Base-by-base conservation (phyloP, 306 rosid genomes). In the Senna siamea region DNA sequence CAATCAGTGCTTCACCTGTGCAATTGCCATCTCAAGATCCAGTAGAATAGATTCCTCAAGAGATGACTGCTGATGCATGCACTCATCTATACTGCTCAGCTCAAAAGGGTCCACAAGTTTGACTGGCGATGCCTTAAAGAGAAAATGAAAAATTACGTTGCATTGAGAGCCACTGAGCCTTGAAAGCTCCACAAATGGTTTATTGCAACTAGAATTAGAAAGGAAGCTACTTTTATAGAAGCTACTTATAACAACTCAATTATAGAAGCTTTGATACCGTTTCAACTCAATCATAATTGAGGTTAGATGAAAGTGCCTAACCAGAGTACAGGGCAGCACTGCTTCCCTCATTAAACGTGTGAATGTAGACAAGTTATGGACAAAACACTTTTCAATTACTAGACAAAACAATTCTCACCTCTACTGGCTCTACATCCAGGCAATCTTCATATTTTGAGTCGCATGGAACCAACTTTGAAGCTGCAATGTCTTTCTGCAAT, bases 1-100 rank as follows among this genome's bases (percentile, higher is more conserved):
- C 17, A 12, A 37, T 68, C 26, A 54, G 7, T 37, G 6, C 12
- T 19, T 58, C 47, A 91, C 97, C 92, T 84, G 89, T 43, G 78
- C 62, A 84, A 83, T 79, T 70, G 83, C 84, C 80, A 76, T 66
- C 70, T 89, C 89, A 52, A 92, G 89, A 70, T 86, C 87, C 50
- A 63, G 81, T 54, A 92, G 75, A 18, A 85, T 86, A 43, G 85
- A 78, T 85, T 87, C 87, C 74, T 87, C 96, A 60, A 75, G 57
- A 13, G 87, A 83, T 59, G 79, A 79, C 62, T 80, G 87, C 43
- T 76, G 81, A 69, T 37, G 58, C 22, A 50, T 64, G 40, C 19
- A 44, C 32, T 75, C 77, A 57, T 75, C 78, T 76, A 40, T 40
- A 65, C 37, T 48, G 65, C 12, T 74, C 51, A 82, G 73, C 83